Conservation (phyloP, 2,329 filamentous ascomycete species). For the Ascosphaera pollenicola region DNA sequence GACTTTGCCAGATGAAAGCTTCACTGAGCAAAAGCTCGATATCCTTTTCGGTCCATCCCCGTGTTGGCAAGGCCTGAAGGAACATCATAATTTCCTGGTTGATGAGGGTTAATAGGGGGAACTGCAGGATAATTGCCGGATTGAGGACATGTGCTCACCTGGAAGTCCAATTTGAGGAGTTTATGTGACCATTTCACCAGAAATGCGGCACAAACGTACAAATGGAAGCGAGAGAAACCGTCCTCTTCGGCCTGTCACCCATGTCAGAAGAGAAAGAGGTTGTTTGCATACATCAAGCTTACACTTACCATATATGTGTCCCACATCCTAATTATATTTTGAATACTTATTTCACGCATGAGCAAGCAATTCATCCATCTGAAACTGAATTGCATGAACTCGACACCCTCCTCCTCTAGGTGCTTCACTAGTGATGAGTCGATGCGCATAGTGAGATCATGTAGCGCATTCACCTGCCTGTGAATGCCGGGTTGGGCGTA, state of each 20-base stretch:
- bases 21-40: constrained; percentile 90
- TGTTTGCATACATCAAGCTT: not conserved
- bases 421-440: constrained; percentile 69
- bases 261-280: not conserved
- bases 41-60: constrained; percentile 92
- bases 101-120: not conserved
- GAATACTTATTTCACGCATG: constrained; percentile 93
- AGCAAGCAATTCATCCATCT: constrained; percentile 99
- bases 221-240: constrained; percentile 93
- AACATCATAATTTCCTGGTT: constrained; percentile 98
- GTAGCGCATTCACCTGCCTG: constrained; percentile 68
- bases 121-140: not conserved
- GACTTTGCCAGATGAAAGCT: constrained; percentile 95
- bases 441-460: constrained; percentile 78
- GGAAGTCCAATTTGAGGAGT: constrained; percentile 89
- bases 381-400: constrained; percentile 99
- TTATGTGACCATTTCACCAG: constrained; percentile 96
- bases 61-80: constrained; percentile 77
- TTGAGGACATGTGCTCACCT: constrained; percentile 14
- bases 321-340: constrained; percentile 98
- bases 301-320: constrained; percentile 80
- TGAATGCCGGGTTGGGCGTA: constrained; percentile 94
- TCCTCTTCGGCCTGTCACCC: constrained; percentile 69
- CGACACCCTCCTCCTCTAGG: constrained; percentile 71
- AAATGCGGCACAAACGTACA: constrained; percentile 96